These are phyloP conservation scores for Pseudogymnoascus sp. DNA, from an alignment of 2,329 filamentous ascomycete species.

Conservation along the genomic window DNA sequence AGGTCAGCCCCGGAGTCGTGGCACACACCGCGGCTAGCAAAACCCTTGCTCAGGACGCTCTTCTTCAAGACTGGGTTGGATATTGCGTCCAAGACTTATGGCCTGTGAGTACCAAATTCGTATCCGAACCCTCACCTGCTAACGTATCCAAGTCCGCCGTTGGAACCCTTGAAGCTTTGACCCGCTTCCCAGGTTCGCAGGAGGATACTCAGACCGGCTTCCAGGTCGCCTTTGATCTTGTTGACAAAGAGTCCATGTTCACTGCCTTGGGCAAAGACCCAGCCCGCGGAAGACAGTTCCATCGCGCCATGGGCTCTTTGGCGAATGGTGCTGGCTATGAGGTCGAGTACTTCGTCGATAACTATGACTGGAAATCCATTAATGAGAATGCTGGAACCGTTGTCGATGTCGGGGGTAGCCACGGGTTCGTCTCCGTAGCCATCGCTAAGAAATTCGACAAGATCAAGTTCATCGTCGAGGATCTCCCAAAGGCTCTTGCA, in stretches of 20 bases:
- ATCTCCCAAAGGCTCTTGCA: conserved; percentile 40
- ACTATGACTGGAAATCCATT: conserved; percentile 46
- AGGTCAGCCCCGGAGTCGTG: conserved; percentile 43
- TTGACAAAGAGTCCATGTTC: conserved; percentile 47
- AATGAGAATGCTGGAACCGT: conserved; percentile 40
- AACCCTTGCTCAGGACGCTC: conserved; percentile 41
- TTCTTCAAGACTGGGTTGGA: conserved; percentile 47
- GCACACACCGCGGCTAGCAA: conserved; percentile 49
- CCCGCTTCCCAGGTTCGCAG: conserved; percentile 40
- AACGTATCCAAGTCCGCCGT: conserved; percentile 34
- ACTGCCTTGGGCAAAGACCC: conserved; percentile 44
- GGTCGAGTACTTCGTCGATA: conserved; percentile 44
- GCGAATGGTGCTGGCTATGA: conserved; percentile 51
- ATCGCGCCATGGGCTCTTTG: conserved; percentile 47
- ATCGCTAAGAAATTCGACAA: conserved; percentile 44
- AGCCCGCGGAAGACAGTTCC: conserved; percentile 43
- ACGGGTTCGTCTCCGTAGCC: conserved; percentile 50
- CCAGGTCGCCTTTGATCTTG: conserved; percentile 43
- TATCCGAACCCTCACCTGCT: background rate
- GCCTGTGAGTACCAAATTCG: conserved; percentile 16
- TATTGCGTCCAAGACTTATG: conserved; percentile 49
- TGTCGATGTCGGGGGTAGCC: conserved; percentile 53
- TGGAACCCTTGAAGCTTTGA: conserved; percentile 40
- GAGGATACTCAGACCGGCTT: conserved; percentile 44
- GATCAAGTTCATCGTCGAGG: conserved; percentile 50